Conservation (phyloP, 352 stramenopile species). For the Phytophthora palmivora region DNA sequence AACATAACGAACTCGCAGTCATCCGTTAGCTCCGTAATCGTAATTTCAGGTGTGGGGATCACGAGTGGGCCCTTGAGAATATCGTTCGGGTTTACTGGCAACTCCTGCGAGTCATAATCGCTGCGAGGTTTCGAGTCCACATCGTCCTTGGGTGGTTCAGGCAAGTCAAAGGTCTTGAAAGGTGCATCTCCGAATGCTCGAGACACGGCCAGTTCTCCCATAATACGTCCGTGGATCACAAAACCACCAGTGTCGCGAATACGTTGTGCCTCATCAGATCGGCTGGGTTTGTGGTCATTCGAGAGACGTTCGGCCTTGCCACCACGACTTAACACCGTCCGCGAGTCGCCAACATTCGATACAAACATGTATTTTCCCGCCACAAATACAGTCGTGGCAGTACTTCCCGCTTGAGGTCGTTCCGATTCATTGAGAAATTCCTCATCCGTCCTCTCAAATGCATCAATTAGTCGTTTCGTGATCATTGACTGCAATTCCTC, state of each 20-base stretch:
- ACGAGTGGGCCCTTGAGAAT: constrained; percentile 86
- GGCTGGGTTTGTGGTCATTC: constrained; percentile 97
- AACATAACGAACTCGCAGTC: constrained; percentile 85
- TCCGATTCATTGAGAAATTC: constrained; percentile 75
- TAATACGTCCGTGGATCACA: constrained; percentile 93
- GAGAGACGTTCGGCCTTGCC: constrained; percentile 91
- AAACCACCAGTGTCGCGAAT: constrained; percentile 94
- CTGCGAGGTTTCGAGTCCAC: constrained; percentile 61
- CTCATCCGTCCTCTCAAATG: constrained; percentile 79
- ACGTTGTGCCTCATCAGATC: constrained; percentile 93
- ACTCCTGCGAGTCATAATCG: constrained; percentile 80
- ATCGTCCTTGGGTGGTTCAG: constrained; percentile 48
- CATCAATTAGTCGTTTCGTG: constrained; percentile 48
- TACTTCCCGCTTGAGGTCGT: constrained; percentile 90
- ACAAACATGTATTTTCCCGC: constrained; percentile 94
- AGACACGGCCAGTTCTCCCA: constrained; percentile 90
- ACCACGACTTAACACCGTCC: constrained; percentile 93
- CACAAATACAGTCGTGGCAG: constrained; percentile 94
- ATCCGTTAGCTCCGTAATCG: constrained; percentile 70
- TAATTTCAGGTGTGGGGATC: constrained; percentile 82
- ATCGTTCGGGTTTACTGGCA: constrained; percentile 85
- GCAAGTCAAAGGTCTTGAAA: constrained; percentile 94
- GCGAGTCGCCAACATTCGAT: constrained; percentile 96
- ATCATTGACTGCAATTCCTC: constrained; percentile 63
- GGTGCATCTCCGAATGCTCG: constrained; percentile 92